Base-by-base conservation (phyloP, 768 basidiomycete genomes). In the Boletus subcaerulescens region DNA sequence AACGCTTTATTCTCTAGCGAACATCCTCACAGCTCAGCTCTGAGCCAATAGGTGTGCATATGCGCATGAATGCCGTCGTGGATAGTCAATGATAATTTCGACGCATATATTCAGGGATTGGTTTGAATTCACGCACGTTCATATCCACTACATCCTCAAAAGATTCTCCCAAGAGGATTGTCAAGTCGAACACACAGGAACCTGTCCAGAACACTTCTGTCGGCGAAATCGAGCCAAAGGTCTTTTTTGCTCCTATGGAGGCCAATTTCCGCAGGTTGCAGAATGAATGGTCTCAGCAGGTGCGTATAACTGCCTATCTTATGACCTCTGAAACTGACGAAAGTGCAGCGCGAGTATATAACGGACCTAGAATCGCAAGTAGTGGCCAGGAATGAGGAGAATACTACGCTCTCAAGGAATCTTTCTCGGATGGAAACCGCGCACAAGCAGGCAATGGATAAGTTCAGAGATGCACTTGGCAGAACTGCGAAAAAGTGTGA, bases 31-130 rank as follows among this genome's bases (percentile, higher is more conserved):
- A 45, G 13, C 36, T 49, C 15, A 52, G 47, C 17, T 56, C 58
- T 8, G 60, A 62, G 10, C 45, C 52, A 45, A 42, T 47, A 26
- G 69, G 69, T 72, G 55, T 5, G 61, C 65, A 50, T 68, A 65
- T 64, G 58, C 62, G 55, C 46, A 22, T 31, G 17, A 4, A 42
- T 33, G 9, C 15, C 11, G 41, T 45, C 15, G n/a, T 31, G 17
- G 3, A 45, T 29, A 8, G 15, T 11, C 18, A 10, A 26, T 38
- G 43, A 46, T 45, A 14, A 39, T 55, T 43, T 45, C 45, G 33
- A 24, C 48, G 52, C 55, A 60, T 60, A 59, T 55, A 52, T 9
- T 38, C 56, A 62, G 59, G 70, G n/a, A 32, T 40, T 10, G 40
- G 40, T 39, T 17, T 33, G 12, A 48, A 39, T 11, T 35, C 44